Percentiles rank a stretch among this genome's conserved stretches.
Conservation (phyloP, 106 monocot genomes). For the Triglochin maritima region DNA sequence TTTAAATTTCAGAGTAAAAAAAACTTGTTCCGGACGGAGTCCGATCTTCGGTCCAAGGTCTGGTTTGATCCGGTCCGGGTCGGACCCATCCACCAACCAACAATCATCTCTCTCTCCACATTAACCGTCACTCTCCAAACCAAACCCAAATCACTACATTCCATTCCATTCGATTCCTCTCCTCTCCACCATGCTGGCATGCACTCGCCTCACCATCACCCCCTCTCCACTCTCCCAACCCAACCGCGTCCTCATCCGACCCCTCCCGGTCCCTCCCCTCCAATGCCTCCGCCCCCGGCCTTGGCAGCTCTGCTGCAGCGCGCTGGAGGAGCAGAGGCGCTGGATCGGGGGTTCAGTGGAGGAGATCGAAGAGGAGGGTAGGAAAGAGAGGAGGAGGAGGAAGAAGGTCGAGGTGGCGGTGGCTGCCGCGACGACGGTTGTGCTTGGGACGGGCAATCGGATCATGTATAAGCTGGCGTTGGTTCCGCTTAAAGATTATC, state of each 20-base stretch:
- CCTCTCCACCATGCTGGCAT: neutral
- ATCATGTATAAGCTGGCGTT: constrained; percentile 87
- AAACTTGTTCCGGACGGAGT: no score
- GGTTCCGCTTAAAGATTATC: constrained; percentile 70
- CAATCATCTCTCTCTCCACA: no score
- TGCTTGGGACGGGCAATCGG: constrained; percentile 65
- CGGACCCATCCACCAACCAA: no score
- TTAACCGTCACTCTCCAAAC: no score
- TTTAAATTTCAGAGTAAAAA: no score
- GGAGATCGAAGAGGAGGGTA: constrained; percentile 20
- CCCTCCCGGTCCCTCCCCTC: no score
- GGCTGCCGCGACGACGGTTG: constrained; percentile 59
- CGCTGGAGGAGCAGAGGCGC: constrained; percentile 23
- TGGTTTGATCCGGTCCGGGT: no score
- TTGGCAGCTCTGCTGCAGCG: constrained; percentile 7
- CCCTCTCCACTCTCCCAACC: neutral
- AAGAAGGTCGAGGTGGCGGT: constrained; percentile 31
- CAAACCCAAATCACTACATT: no score
- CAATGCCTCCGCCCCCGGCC: constrained; percentile 1
- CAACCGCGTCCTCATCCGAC: neutral
- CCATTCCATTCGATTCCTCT: neutral
- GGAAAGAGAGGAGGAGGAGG: constrained; percentile 18
- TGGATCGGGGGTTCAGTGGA: neutral
- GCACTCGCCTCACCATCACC: neutral
- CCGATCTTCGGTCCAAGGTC: no score